phyloP scores from a whole-genome alignment of 2,329 filamentous ascomycete genomes.

The Aspergillus pseudonomiae region DNA sequence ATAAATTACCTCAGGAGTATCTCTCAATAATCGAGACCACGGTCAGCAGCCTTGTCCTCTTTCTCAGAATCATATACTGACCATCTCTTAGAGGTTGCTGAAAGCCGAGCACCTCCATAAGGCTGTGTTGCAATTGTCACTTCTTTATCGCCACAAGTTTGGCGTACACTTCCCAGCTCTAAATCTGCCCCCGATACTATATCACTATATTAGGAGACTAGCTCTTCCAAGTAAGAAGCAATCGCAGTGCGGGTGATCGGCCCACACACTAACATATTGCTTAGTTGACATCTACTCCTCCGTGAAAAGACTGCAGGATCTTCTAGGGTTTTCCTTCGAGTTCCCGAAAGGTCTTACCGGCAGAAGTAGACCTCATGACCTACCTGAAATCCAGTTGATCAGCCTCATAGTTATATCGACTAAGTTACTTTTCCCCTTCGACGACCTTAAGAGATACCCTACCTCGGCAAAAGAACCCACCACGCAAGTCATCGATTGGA shows the following conservation, averaged over 20 bases:
- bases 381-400: slow-evolving; percentile 76
- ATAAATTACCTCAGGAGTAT: slow-evolving; percentile 47
- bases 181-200: slow-evolving; percentile 69
- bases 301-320: slow-evolving; percentile 58
- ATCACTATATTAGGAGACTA: slow-evolving; percentile 71
- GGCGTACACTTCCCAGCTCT: slow-evolving; percentile 72
- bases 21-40: slow-evolving; percentile 43
- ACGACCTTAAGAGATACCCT: slow-evolving; percentile 57
- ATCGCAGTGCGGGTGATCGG: background rate
- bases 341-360: slow-evolving; percentile 44
- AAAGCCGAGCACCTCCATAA: slow-evolving; percentile 64
- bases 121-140: slow-evolving; percentile 62
- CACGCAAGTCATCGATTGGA: slow-evolving; percentile 71
- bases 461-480: slow-evolving; percentile 58
- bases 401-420: slow-evolving; percentile 72
- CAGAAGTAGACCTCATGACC: slow-evolving; percentile 51
- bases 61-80: slow-evolving; percentile 3
- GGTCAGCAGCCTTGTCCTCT: slow-evolving; percentile 24
- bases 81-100: slow-evolving; percentile 37
- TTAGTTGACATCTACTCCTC: slow-evolving; percentile 51
- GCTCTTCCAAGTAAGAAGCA: slow-evolving; percentile 68
- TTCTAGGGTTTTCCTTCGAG: slow-evolving; percentile 63
- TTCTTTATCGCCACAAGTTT: slow-evolving; percentile 69
- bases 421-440: slow-evolving; percentile 79
- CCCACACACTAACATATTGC: slow-evolving; percentile 10